Conservation (phyloP, 805 yeast genomes). For the Lachancea mirantina region DNA sequence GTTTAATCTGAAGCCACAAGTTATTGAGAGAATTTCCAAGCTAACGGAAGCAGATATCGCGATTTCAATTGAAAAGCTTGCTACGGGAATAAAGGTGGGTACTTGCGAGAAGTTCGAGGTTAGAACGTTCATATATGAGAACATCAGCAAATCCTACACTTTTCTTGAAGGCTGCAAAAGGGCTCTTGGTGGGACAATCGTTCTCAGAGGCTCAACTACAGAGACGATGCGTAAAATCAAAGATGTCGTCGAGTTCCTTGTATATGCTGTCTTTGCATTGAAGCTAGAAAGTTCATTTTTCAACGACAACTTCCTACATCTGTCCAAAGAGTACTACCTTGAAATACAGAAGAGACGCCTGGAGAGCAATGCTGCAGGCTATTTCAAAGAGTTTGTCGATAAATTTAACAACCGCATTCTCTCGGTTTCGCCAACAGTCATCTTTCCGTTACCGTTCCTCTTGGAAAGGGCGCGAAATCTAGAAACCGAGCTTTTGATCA, state of each 20-base stretch:
- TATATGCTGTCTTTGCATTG: conserved; percentile 69
- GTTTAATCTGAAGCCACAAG: conserved; percentile 71
- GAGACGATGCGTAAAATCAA: conserved; percentile 60
- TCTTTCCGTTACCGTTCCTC: conserved; percentile 62
- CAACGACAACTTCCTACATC: conserved; percentile 58
- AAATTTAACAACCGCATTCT: conserved; percentile 46
- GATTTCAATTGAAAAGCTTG: conserved; percentile 76
- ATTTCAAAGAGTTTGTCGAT: conserved; percentile 34
- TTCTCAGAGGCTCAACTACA: conserved; percentile 71
- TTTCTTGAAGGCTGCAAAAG: conserved; percentile 70
- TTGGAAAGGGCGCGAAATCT: conserved; percentile 47
- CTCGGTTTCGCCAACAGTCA: conserved; percentile 81
- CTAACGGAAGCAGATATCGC: conserved; percentile 81
- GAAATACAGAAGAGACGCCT: conserved; percentile 12
- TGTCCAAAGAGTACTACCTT: conserved; percentile 35
- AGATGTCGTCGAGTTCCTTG: conserved; percentile 71
- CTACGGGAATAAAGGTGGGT: conserved; percentile 67
- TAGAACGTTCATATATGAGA: conserved; percentile 51
- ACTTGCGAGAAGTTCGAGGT: conserved; percentile 67
- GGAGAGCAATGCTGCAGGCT: conserved; percentile 21
- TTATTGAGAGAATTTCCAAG: conserved; percentile 68
- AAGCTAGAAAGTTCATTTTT: conserved; percentile 71
- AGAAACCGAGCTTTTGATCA: conserved; percentile 34
- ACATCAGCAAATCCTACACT: conserved; percentile 61
- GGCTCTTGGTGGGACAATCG: conserved; percentile 74